Evolutionary conservation across 1,284 basidiomycete species (phyloP).

Genomic region (Austroboletus novae-zelandiae): DNA sequence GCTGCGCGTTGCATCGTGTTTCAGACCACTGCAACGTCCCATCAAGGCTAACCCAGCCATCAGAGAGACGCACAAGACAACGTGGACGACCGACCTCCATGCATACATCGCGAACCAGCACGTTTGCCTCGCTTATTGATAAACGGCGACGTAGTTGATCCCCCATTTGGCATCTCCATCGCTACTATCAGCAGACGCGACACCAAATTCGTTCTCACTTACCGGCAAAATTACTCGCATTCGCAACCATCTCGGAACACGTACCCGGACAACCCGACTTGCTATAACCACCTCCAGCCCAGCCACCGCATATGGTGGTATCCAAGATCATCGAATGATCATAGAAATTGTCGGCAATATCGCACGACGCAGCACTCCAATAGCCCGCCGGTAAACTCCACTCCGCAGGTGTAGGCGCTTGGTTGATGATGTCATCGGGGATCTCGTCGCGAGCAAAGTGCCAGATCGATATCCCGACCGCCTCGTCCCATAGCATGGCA

Average conservation of each 20-base stretch:
- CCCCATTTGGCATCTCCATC: conserved; percentile 52
- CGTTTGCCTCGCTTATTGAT: not conserved
- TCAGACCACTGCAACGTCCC: not conserved
- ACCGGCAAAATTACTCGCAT: conserved; percentile 61
- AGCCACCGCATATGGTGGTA: conserved; percentile 58
- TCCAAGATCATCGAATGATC: conserved; percentile 69
- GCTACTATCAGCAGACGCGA: too few species aligned
- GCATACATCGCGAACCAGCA: not conserved
- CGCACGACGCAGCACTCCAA: conserved; percentile 61
- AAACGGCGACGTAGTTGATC: conserved; percentile 45
- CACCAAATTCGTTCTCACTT: conserved; percentile 23
- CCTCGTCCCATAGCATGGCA: conserved; percentile 65
- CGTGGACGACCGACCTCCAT: too few species aligned
- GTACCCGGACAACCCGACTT: conserved; percentile 66
- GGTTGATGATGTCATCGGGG: conserved; percentile 61
- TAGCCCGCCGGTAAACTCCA: conserved; percentile 72
- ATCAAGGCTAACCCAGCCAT: too few species aligned
- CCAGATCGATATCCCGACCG: conserved; percentile 71
- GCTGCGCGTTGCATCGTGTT: not conserved
- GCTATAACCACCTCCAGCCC: conserved; percentile 54
- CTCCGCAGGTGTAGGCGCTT: conserved; percentile 53
- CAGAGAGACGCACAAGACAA: not conserved
- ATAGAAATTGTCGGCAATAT: conserved; percentile 64
- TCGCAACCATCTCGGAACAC: conserved; percentile 60
- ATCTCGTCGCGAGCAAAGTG: conserved; percentile 65